Conservation (phyloP, 495 filamentous ascomycete species). For the Pyronema omphalodes region DNA sequence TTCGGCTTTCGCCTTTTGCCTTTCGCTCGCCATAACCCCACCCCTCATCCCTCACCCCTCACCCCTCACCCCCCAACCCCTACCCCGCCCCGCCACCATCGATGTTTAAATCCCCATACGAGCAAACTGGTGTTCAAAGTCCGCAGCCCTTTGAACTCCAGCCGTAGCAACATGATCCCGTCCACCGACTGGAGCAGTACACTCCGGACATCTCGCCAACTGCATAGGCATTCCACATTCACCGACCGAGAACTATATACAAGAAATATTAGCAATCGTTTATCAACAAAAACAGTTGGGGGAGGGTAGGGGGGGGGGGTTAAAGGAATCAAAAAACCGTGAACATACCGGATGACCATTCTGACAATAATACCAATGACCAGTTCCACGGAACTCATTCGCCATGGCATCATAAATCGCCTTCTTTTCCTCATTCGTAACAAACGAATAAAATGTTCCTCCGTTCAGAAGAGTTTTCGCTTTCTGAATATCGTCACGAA, state of each 20-base stretch:
- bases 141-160: constrained; percentile 34
- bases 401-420: constrained; percentile 35
- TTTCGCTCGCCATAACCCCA: no score
- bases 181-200: constrained; percentile 42
- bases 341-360: constrained; percentile 40
- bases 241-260: constrained; percentile 41
- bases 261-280: no score
- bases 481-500: constrained; percentile 22
- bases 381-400: constrained; percentile 33
- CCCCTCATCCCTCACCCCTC: no score
- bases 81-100: no score
- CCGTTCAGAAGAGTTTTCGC: constrained; percentile 26
- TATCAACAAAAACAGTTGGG: constrained; percentile 3
- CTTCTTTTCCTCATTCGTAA: constrained; percentile 26
- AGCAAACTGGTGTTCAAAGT: constrained; percentile 32
- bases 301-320: not conserved
- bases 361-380: constrained; percentile 50
- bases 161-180: constrained; percentile 32
- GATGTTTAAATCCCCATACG: not conserved
- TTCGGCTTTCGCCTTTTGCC: no score
- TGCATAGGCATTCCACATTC: constrained; percentile 58
- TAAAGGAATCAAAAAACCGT: no score
- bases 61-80: no score
- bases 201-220: constrained; percentile 44
- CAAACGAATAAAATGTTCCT: constrained; percentile 22